Evolutionary conservation across 169 alveolate genomes (phyloP), one percentile per base, ranked within the genome.

Genomic region (Plasmodium adleri): DNA sequence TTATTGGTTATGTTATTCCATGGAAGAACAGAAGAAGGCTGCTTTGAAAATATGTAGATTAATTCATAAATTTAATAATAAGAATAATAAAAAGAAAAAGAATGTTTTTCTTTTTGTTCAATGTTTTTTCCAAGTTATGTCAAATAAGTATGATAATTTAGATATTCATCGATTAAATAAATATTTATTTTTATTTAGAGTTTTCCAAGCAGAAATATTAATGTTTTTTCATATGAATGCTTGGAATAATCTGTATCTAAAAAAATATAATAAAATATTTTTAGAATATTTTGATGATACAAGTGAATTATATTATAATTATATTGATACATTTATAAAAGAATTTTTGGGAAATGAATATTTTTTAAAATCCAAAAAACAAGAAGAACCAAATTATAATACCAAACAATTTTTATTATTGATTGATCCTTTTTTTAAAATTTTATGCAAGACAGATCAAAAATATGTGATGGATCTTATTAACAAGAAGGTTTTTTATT

Each of bases 1-100:
- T 63, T 76, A 76, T 43, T 76, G 88, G 88, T 54, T 76, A 76
- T 76, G 88, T 50, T 76, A 76, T 67, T 76, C 88, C 7, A 49
- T 49, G 43, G 68, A 62, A 24, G 88, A 76, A 22, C 88, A 76
- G 28, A 76, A 64, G 64, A 47, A 22, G 50, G 52, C 70, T 5
- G 75, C 88, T 56, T 62, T 67, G 43, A 76, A 63, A 76, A 58
- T 76, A 63, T 63, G 88, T 67, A 76, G 67, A 64, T 50, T 76
- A 26, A 26, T 76, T 32, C 72, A 68, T 63, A 63, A 13, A 20
- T 45, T 76, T 58, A 75, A 76, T 76, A 72, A 43, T 8, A 52
- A 63, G 43, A n/a, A 74, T 3, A 52, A 50, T 24, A 9, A 74
- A 17, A 32, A 74, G 9, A 74, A 74, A 43, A 28, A 9, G 13